Evolutionary conservation across 345 rosid species (phyloP).

Genomic region (Aurinia saxatilis): DNA sequence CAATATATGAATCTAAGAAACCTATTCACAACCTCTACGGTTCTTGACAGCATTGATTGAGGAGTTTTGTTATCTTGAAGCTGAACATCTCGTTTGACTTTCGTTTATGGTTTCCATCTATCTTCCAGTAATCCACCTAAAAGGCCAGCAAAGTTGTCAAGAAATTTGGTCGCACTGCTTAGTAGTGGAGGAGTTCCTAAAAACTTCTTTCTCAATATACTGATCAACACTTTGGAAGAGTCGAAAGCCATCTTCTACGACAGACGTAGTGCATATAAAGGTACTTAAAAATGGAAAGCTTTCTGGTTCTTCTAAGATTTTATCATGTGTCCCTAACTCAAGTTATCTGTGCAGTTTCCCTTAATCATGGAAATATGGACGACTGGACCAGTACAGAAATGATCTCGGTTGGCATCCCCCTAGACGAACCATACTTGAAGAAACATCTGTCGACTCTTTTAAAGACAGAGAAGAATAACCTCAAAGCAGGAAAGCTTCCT

Average conservation of each 20-base stretch:
- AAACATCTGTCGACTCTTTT: constrained; percentile 27
- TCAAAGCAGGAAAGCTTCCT: constrained; percentile 54
- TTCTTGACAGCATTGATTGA: too few species aligned
- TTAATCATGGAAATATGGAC: constrained; percentile 46
- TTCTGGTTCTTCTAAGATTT: neutral
- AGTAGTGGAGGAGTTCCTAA: constrained; percentile 72
- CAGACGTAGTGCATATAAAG: constrained; percentile 45
- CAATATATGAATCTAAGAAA: too few species aligned
- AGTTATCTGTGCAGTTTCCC: constrained; percentile 36
- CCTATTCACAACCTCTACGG: too few species aligned
- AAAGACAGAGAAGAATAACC: constrained; percentile 42
- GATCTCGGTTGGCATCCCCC: constrained; percentile 68
- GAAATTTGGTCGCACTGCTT: constrained; percentile 53
- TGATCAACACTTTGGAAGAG: constrained; percentile 46
- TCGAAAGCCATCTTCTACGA: constrained; percentile 32
- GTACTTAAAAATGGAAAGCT: constrained; percentile 24
- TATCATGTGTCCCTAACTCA: neutral
- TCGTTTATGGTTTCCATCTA: neutral
- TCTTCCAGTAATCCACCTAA: constrained; percentile 50
- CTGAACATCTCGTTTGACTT: neutral
- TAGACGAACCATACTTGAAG: constrained; percentile 61
- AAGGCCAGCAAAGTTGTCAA: constrained; percentile 41
- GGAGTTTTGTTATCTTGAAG: neutral
- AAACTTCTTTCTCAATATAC: constrained; percentile 39
- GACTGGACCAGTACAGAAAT: constrained; percentile 35